Conservation (phyloP, 2,329 filamentous ascomycete genomes). For the Penicillium paneum region DNA sequence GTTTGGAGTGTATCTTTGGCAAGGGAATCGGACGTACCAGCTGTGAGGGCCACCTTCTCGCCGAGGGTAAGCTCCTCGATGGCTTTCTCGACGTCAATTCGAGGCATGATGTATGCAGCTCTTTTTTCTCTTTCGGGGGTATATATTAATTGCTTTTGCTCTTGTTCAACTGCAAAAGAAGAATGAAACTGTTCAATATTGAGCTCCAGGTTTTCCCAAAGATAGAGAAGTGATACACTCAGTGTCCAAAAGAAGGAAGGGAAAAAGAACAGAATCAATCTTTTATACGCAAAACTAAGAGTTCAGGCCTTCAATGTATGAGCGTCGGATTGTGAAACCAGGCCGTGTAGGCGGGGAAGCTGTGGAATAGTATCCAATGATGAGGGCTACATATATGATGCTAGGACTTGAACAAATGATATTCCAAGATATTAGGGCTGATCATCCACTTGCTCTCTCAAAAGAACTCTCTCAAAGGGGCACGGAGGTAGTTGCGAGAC, state of each 20-base stretch:
- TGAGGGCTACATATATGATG: background rate
- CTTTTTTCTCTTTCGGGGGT: background rate
- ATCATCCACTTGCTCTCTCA: conserved; percentile 9
- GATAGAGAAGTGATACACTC: background rate
- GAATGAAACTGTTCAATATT: background rate
- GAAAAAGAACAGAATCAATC: background rate
- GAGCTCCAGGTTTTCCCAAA: background rate
- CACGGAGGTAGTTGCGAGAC: conserved; percentile 19
- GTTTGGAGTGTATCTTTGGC: conserved; percentile 8
- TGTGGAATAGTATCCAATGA: background rate
- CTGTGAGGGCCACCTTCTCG: conserved; percentile 53
- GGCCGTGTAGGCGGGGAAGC: conserved; percentile 1
- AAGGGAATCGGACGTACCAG: conserved; percentile 27
- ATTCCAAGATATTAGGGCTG: background rate
- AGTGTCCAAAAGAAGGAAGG: background rate
- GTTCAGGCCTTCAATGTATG: background rate
- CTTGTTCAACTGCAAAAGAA: background rate
- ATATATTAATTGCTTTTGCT: background rate
- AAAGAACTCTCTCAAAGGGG: conserved; percentile 20
- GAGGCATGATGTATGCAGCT: conserved; percentile 27
- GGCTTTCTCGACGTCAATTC: conserved; percentile 47
- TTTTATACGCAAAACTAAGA: background rate
- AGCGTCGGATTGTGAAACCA: background rate
- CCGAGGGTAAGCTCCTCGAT: conserved; percentile 53
- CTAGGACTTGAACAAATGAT: conserved; percentile 1